These are phyloP conservation scores for Cryptomeria japonica DNA, from an alignment of 75 land plant genomes.

Conservation along the genomic window DNA sequence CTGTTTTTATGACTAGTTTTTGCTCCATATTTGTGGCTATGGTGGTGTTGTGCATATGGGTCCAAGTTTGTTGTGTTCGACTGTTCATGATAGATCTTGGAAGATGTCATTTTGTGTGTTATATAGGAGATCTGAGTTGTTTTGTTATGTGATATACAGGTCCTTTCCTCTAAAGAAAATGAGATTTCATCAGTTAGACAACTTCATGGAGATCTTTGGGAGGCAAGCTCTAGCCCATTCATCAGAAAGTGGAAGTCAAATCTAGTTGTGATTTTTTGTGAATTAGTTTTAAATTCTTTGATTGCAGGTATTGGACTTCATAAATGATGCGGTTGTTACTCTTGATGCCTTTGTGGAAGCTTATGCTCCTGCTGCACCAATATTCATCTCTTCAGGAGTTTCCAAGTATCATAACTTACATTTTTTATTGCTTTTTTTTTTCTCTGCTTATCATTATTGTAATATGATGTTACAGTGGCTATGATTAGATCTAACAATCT, in stretches of 20 bases:
- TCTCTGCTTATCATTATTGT: conserved; percentile 4
- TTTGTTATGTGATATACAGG: conserved; percentile 29
- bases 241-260: background rate
- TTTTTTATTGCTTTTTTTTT: background rate
- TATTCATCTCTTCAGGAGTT: conserved; percentile 45
- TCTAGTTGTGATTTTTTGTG: background rate
- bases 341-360: conserved; percentile 76
- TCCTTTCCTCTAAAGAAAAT: conserved; percentile 23
- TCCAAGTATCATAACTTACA: background rate
- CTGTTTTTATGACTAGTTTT: background rate
- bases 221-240: conserved; percentile 29
- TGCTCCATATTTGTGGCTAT: background rate
- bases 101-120: background rate
- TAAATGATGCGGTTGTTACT: conserved; percentile 83
- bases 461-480: background rate
- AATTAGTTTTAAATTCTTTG: background rate
- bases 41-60: background rate
- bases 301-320: conserved; percentile 83
- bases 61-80: background rate
- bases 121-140: background rate
- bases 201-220: conserved; percentile 48
- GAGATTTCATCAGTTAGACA: conserved; percentile 14
- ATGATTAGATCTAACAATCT: background rate
- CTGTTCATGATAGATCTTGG: background rate
- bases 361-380: conserved; percentile 73